Percentiles rank a stretch among this genome's conserved stretches.
phyloP scores from a whole-genome alignment of 805 yeast species.

The Tetrapisispora nanseiensis region DNA sequence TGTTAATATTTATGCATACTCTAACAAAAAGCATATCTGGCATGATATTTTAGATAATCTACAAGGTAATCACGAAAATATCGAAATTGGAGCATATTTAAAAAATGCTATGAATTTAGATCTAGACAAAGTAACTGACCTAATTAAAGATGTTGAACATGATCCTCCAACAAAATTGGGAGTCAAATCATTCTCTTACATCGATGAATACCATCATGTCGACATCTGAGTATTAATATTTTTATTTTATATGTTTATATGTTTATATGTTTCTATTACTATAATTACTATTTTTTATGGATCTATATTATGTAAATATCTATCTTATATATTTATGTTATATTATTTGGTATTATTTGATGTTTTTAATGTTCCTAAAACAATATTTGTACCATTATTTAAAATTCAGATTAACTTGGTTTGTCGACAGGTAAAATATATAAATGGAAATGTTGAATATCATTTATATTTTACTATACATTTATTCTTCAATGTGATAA shows the following conservation, averaged over 20 bases:
- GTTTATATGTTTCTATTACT: background rate
- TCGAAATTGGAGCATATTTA: constrained; percentile 71
- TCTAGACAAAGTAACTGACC: constrained; percentile 39
- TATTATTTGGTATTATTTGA: background rate
- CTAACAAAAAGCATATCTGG: constrained; percentile 44
- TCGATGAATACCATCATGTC: background rate
- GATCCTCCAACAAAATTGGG: constrained; percentile 22
- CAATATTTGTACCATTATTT: background rate
- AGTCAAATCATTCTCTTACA: background rate
- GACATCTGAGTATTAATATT: background rate
- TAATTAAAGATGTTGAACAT: constrained; percentile 43
- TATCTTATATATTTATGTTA: background rate
- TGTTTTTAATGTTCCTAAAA: no score
- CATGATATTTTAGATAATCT: constrained; percentile 36
- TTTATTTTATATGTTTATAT: background rate
- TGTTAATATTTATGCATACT: constrained; percentile 79
- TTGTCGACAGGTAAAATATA: no score
- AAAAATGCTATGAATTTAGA: constrained; percentile 40
- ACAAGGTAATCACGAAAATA: constrained; percentile 80
- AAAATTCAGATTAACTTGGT: no score
- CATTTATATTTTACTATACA: background rate
- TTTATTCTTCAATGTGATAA: constrained; percentile 28
- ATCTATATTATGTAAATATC: background rate
- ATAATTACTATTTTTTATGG: background rate
- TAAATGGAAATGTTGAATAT: no score